Percentiles rank a stretch among this genome's conserved stretches.
Conservation (phyloP, 768 basidiomycete genomes). For the Dentipellis fragilis region DNA sequence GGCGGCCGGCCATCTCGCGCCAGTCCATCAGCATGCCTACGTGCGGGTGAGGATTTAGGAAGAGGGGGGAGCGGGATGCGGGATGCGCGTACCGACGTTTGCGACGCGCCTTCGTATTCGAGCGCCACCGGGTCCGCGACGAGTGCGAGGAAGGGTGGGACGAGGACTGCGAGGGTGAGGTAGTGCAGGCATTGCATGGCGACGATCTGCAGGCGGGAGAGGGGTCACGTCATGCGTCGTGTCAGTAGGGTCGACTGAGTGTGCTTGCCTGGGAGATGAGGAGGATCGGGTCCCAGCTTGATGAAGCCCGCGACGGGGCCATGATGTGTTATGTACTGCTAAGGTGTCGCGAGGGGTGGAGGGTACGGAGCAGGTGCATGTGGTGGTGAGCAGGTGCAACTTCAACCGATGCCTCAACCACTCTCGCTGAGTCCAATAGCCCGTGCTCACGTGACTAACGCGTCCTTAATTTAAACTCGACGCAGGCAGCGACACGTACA, state of each 20-base stretch:
- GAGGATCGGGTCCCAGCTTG: conserved; percentile 84
- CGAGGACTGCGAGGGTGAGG: conserved; percentile 71
- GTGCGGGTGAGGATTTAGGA: conserved; percentile 1
- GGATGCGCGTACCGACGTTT: conserved; percentile 55
- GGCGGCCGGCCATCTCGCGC: conserved; percentile 85
- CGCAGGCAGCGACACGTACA: too few relatives aligned
- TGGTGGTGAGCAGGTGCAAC: background rate
- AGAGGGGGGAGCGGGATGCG: background rate
- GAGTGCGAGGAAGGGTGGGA: conserved; percentile 66
- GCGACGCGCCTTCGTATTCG: conserved; percentile 64
- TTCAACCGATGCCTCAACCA: too few relatives aligned
- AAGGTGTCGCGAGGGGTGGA: background rate
- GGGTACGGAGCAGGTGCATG: background rate
- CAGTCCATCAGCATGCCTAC: conserved; percentile 93
- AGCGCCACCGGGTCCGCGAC: conserved; percentile 69
- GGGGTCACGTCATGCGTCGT: background rate
- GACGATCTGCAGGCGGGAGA: conserved; percentile 55
- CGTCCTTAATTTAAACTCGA: background rate
- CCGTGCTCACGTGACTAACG: background rate
- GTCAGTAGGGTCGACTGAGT: background rate
- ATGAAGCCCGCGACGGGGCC: conserved; percentile 26
- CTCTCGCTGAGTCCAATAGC: too few relatives aligned
- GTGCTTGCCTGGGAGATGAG: conserved; percentile 70
- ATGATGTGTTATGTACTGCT: conserved; percentile 14
- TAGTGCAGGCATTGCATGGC: conserved; percentile 92